These are phyloP conservation scores for Saccharomycopsis sp. DNA, from an alignment of 805 yeast species.

Conservation along the genomic window DNA sequence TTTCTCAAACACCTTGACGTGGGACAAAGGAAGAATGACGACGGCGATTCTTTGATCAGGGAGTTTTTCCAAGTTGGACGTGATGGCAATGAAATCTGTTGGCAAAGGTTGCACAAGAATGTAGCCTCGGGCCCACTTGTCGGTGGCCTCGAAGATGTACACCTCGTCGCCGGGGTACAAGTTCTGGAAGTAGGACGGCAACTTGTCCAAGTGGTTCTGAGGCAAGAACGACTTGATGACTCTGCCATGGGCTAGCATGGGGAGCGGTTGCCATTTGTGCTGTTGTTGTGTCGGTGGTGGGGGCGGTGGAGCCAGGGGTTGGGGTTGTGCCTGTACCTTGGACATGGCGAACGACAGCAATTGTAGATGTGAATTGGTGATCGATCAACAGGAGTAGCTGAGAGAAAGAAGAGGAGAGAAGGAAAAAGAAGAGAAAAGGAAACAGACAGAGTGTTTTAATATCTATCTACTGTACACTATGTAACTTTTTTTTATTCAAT, in stretches of 20 bases:
- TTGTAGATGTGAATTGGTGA: too few species aligned
- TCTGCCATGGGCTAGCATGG: conserved; percentile 35
- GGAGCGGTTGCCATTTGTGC: conserved; percentile 40
- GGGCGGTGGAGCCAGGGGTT: too few species aligned
- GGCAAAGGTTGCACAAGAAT: conserved; percentile 61
- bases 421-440: too few species aligned
- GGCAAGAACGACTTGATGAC: conserved; percentile 40
- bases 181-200: conserved; percentile 37
- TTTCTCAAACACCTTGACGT: conserved; percentile 37
- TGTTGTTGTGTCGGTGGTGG: too few species aligned
- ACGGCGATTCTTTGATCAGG: conserved; percentile 47
- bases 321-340: too few species aligned
- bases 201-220: conserved; percentile 28
- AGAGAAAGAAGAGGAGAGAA: too few species aligned
- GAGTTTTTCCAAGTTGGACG: conserved; percentile 48
- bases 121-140: conserved; percentile 77
- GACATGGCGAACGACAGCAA: too few species aligned
- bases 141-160: conserved; percentile 55
- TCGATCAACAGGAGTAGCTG: too few species aligned
- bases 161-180: conserved; percentile 72
- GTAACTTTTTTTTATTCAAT: too few species aligned
- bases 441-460: too few species aligned
- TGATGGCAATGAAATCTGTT: conserved; percentile 49
- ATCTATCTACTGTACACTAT: too few species aligned
- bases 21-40: conserved; percentile 54